These are phyloP conservation scores for Boletus sp. DNA, from an alignment of 1,284 basidiomycete species.

Conservation along the genomic window DNA sequence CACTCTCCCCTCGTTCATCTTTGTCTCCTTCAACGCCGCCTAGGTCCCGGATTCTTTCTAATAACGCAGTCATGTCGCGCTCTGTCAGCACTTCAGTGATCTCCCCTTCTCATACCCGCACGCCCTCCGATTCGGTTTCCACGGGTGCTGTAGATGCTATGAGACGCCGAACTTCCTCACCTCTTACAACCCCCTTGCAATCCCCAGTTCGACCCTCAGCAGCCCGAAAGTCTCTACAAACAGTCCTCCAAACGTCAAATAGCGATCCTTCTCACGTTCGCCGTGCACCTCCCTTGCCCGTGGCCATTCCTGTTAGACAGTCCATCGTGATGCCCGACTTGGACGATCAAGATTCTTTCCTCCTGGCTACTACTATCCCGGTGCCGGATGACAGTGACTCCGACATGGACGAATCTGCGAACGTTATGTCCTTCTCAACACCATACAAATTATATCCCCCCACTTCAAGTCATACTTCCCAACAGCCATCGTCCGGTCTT, in stretches of 20 bases:
- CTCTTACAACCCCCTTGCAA: conserved; percentile 40
- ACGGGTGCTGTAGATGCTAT: conserved; percentile 38
- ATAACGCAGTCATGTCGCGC: conserved; percentile 37
- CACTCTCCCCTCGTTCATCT: conserved; percentile 40
- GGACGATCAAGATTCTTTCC: conserved; percentile 58
- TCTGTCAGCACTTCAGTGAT: conserved; percentile 37
- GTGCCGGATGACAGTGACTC: conserved; percentile 72
- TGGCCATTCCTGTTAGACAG: conserved; percentile 36
- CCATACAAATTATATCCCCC: conserved; percentile 56
- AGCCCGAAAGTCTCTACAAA: conserved; percentile 47
- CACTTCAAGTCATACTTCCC: conserved; percentile 20
- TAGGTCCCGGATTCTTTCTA: conserved; percentile 45
- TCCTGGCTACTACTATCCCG: conserved; percentile 67
- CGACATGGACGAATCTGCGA: conserved; percentile 54
- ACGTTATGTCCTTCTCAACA: conserved; percentile 69
- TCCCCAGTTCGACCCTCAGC: conserved; percentile 39
- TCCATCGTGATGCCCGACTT: conserved; percentile 42
- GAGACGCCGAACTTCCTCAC: conserved; percentile 54
- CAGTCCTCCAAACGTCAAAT: conserved; percentile 45
- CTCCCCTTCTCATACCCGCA: conserved; percentile 38
- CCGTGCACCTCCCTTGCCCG: conserved; percentile 24
- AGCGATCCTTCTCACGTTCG: conserved; percentile 41
- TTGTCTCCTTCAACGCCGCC: conserved; percentile 46
- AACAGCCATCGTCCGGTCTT: conserved; percentile 44
- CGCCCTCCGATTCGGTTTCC: conserved; percentile 50